A percentile compares a stretch with the other conserved stretches of the same genome.
These are phyloP conservation scores for Globisporangium apiculatum DNA, from an alignment of 352 stramenopile genomes.

Conservation along the genomic window DNA sequence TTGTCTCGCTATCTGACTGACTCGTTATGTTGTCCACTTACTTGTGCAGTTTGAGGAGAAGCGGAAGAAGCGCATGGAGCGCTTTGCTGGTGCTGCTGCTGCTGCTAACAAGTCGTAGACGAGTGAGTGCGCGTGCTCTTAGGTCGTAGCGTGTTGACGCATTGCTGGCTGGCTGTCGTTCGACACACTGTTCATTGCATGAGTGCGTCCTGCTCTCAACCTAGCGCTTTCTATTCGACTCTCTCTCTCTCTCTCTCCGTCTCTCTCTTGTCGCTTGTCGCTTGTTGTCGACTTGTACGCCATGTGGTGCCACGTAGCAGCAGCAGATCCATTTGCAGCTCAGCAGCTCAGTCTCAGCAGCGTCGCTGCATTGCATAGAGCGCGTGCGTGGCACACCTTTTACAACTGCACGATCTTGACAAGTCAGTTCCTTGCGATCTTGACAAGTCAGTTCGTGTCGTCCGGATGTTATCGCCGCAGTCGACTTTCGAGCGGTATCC, in stretches of 20 bases:
- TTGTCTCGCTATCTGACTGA: background rate
- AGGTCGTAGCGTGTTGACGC: too few species aligned
- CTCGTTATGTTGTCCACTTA: constrained; percentile 11
- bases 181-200: too few species aligned
- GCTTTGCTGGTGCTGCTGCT: constrained; percentile 26
- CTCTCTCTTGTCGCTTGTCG: background rate
- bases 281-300: background rate
- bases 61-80: constrained; percentile 64
- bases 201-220: background rate
- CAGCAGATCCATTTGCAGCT: too few species aligned
- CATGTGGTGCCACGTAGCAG: background rate
- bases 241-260: background rate
- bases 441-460: too few species aligned
- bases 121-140: too few species aligned
- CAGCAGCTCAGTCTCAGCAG: background rate
- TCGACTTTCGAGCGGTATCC: too few species aligned
- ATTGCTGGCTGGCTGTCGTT: background rate
- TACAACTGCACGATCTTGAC: constrained; percentile 1
- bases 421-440: background rate
- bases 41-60: constrained; percentile 56
- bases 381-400: background rate
- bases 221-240: background rate
- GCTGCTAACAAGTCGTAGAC: constrained; percentile 9
- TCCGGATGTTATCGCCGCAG: background rate
- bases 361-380: background rate